Base-by-base conservation (phyloP, 768 basidiomycete genomes). In the Amanita inopinata region DNA sequence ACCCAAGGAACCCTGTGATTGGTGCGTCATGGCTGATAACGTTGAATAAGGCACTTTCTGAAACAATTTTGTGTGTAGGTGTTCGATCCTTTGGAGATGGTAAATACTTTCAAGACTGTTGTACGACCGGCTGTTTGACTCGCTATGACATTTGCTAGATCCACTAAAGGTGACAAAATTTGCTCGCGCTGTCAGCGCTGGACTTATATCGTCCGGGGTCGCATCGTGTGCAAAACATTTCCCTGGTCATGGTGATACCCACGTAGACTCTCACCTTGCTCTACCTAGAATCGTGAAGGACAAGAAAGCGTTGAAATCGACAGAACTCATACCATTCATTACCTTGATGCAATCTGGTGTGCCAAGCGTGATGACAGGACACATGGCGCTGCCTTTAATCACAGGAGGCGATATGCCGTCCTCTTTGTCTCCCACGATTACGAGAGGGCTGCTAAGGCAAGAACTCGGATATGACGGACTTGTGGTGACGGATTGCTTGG, bases 231-330 rank as follows among this genome's bases (percentile, higher is more conserved):
- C 71, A 2, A 85, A 83, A 51, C 83, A 84, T 51, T 83, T 83
- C 51, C 82, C 81, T 0, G 83, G 83, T 0, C 83, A 84, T 47
- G 81, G 83, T 0, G 80, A 84, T 43, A 85, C 82, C 1, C 69
- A 77, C 43, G 63, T 82, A 34, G 83, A 84, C 52, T 82, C 82
- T 0, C 83, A 84, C 50, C 67, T 80, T 15, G 74, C 69, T 1
- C 67, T 84, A 10, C 83, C 83, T 0, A 57, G 67, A 19, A 82
- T 85, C 52, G 55, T 58, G 40, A 81, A 81, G 46, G 59, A 64
- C 1, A 61, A 60, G 15, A 41, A 56, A 5, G 58, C 69, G 43
- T 60, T 84, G 1, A 35, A 53, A 11, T 37, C 53, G 25, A 70
- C 61, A 5, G 83, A 83, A 52, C 63, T 84, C 8, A 61, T 75